phyloP scores from a whole-genome alignment of 768 basidiomycete genomes.

The Agaricus blazei region DNA sequence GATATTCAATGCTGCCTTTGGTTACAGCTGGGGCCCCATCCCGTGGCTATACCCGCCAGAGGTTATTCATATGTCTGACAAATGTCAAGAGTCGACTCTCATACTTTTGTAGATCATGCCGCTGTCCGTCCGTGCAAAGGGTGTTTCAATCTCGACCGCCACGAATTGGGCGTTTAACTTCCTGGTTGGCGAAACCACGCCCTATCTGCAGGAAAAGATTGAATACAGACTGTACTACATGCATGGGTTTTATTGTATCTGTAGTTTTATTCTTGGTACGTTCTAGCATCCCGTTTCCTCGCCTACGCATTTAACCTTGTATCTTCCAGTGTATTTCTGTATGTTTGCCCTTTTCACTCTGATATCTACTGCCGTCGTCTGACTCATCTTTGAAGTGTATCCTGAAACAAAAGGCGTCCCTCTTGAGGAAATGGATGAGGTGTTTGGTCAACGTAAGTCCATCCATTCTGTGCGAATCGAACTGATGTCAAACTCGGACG shows the following conservation, averaged over 20 bases:
- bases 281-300: not conserved
- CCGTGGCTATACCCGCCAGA: constrained; percentile 81
- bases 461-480: not conserved
- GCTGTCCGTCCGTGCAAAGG: constrained; percentile 78
- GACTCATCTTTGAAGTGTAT: constrained; percentile 45
- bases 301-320: not conserved
- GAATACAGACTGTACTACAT: constrained; percentile 86
- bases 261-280: constrained; percentile 70
- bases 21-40: constrained; percentile 81
- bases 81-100: not conserved
- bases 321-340: constrained; percentile 61
- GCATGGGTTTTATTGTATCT: constrained; percentile 84
- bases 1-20: constrained; percentile 88
- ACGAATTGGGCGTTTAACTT: constrained; percentile 85
- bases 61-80: constrained; percentile 26
- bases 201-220: constrained; percentile 79
- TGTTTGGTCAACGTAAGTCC: constrained; percentile 70
- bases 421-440: constrained; percentile 80
- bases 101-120: constrained; percentile 69
- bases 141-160: constrained; percentile 85
- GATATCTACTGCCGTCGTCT: not conserved
- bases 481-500: not conserved
- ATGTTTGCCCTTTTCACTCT: constrained; percentile 20
- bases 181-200: constrained; percentile 79
- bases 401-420: constrained; percentile 80